Evolutionary conservation across 805 yeast species (phyloP), one percentile per base, ranked within the genome.

Genomic region (Kazachstania bromeliacearum): DNA sequence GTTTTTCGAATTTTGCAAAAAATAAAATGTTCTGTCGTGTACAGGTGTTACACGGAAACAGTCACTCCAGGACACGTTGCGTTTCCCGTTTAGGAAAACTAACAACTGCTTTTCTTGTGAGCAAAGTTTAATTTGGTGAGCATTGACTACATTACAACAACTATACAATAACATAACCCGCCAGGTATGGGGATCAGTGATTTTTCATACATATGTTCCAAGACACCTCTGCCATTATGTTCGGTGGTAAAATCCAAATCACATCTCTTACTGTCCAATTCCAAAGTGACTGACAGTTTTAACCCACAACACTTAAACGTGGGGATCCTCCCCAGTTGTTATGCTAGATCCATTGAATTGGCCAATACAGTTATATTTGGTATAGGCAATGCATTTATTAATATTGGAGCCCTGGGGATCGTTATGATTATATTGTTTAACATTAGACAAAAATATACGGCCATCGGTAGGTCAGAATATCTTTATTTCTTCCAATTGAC

Each of bases 351-450:
- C 5, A 84, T 89, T 16, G 87, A 80, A 46, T 53, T 89, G 28
- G 95, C 96, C 35, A 89, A 89, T 61, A 89, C 97, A 1, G 70
- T 85, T 63, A 84, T 89, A 15, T 89, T 87, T 62, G 85, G 85
- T 55, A 68, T 85, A 10, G 96, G 96, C 20, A 82, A 79, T 43
- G 85, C 94, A 5, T 82, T 89, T 54, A 73, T 87, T 15, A 85
- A 88, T 53, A 76, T 89, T 35, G 85, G 81, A 1, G 75, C 85
- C 0, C 60, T 92, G 23, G 60, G 71, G 5, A 70, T 85, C 28
- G 44, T 81, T 25, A 64, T 79, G 34, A 70, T 85, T 47, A 82
- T 88, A 37, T 66, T 87, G 9, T 83, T 78, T 64, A 79, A 81
- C 47, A 76, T 88, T 30, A 69, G 88, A 54, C 67, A 79, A 40